phyloP scores from a whole-genome alignment of 2,329 filamentous ascomycete genomes.

The Hymenoscyphus infarciens region DNA sequence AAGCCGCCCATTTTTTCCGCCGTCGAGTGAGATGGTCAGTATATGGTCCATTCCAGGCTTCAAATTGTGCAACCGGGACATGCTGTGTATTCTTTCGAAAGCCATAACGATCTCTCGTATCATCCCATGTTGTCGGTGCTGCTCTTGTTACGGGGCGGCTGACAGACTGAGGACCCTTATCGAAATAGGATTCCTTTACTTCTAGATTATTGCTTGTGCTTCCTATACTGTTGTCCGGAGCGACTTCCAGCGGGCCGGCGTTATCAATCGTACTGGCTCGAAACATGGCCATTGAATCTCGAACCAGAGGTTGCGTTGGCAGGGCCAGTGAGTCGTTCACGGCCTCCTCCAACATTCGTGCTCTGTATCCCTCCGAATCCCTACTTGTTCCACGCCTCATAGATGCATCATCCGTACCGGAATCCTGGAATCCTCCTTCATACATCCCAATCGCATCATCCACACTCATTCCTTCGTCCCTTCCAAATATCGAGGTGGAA shows the following conservation, averaged over 20 bases:
- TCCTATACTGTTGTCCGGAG: slow-evolving; percentile 14
- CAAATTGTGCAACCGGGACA: slow-evolving; percentile 72
- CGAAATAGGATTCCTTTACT: slow-evolving; percentile 13
- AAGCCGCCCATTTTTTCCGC: slow-evolving; percentile 74
- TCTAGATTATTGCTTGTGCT: slow-evolving; percentile 13
- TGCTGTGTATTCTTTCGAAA: slow-evolving; percentile 87
- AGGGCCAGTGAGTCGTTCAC: slow-evolving; percentile 26
- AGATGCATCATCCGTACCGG: slow-evolving; percentile 41
- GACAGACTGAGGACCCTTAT: slow-evolving; percentile 16
- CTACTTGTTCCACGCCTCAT: slow-evolving; percentile 22
- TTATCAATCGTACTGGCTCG: slow-evolving; percentile 33
- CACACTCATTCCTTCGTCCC: slow-evolving; percentile 56
- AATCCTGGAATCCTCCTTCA: slow-evolving; percentile 58
- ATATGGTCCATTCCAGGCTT: slow-evolving; percentile 76
- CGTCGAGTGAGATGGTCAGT: slow-evolving; percentile 70
- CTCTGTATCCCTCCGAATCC: slow-evolving; percentile 25
- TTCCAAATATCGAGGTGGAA: slow-evolving; percentile 58
- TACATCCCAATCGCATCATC: slow-evolving; percentile 71
- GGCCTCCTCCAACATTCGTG: slow-evolving; percentile 25
- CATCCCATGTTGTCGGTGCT: slow-evolving; percentile 21
- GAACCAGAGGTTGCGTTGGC: slow-evolving; percentile 22
- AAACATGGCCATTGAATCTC: slow-evolving; percentile 41
- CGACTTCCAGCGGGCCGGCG: background rate
- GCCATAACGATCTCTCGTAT: slow-evolving; percentile 73
- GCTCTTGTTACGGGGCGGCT: slow-evolving; percentile 20